Conservation (phyloP, 106 monocot genomes). For the Apostasia shenzhenica region DNA sequence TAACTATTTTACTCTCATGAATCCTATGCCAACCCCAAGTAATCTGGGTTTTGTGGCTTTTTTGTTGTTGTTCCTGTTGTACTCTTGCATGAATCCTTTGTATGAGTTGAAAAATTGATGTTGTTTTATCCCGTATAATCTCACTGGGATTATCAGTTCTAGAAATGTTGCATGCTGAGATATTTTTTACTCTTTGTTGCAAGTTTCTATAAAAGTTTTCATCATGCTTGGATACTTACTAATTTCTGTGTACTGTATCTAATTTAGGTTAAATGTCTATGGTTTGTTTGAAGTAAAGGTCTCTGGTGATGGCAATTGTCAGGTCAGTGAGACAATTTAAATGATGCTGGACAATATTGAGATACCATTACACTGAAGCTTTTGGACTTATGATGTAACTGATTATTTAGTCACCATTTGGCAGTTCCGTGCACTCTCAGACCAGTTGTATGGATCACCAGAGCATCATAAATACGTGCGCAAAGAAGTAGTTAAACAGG, state of each 20-base stretch:
- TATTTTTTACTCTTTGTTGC: not conserved
- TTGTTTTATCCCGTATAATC: too few relatives aligned
- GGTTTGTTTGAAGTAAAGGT: conserved; percentile 83
- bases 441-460: conserved; percentile 80
- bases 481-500: conserved; percentile 89
- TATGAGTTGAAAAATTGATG: too few relatives aligned
- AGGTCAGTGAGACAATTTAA: conserved; percentile 37
- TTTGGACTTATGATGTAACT: not conserved
- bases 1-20: too few relatives aligned
- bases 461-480: conserved; percentile 82
- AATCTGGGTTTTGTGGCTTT: too few relatives aligned
- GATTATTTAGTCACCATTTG: conserved; percentile 7
- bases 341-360: not conserved
- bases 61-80: too few relatives aligned
- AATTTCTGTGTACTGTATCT: conserved; percentile 10
- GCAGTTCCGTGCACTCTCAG: conserved; percentile 92
- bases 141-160: too few relatives aligned
- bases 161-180: too few relatives aligned
- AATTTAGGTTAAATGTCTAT: conserved; percentile 63
- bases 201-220: conserved; percentile 1
- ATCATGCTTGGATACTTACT: not conserved
- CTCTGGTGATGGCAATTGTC: conserved; percentile 97
- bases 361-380: not conserved
- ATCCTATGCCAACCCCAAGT: too few relatives aligned
- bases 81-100: too few relatives aligned